A percentile compares a stretch with the other conserved stretches of the same genome.
These are phyloP conservation scores for Nothophytophthora sp. DNA, from an alignment of 352 stramenopile genomes.

Conservation along the genomic window DNA sequence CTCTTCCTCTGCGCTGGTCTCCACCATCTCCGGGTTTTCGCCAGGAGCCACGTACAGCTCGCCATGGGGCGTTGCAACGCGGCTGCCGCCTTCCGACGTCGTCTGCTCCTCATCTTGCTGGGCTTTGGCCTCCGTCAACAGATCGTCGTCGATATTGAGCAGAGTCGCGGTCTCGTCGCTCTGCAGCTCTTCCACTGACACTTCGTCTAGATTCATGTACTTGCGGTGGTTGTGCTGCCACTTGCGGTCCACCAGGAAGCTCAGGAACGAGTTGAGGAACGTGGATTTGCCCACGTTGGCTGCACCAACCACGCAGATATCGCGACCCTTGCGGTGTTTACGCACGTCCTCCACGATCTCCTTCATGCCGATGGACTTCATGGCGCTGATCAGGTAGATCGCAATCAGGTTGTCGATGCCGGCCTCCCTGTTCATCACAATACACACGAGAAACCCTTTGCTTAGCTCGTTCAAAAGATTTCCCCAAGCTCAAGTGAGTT, in stretches of 20 bases:
- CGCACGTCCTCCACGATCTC: slow-evolving; percentile 84
- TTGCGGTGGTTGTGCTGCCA: slow-evolving; percentile 88
- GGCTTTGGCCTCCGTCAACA: slow-evolving; percentile 17
- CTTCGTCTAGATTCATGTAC: slow-evolving; percentile 77
- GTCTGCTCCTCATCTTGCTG: slow-evolving; percentile 11
- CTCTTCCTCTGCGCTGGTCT: slow-evolving; percentile 64
- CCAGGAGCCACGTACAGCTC: slow-evolving; percentile 56
- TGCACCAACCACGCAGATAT: slow-evolving; percentile 91
- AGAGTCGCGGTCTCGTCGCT: slow-evolving; percentile 41
- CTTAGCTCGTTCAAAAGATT: no score
- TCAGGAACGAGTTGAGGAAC: slow-evolving; percentile 92
- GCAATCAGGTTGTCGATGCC: slow-evolving; percentile 82
- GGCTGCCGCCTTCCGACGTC: slow-evolving; percentile 5
- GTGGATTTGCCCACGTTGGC: slow-evolving; percentile 94
- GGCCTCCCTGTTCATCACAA: slow-evolving; percentile 41
- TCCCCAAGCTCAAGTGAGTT: no score
- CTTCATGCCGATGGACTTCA: slow-evolving; percentile 87
- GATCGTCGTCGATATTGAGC: slow-evolving; percentile 62
- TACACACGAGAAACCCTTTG: not conserved
- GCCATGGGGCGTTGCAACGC: slow-evolving; percentile 22
- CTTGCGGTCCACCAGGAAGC: slow-evolving; percentile 77
- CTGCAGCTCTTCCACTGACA: slow-evolving; percentile 55
- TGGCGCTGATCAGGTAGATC: slow-evolving; percentile 81
- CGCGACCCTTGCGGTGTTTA: slow-evolving; percentile 73
- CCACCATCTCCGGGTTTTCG: slow-evolving; percentile 67